Evolutionary conservation across 257 asterid species (phyloP).

Genomic region (Paulownia fortunei): DNA sequence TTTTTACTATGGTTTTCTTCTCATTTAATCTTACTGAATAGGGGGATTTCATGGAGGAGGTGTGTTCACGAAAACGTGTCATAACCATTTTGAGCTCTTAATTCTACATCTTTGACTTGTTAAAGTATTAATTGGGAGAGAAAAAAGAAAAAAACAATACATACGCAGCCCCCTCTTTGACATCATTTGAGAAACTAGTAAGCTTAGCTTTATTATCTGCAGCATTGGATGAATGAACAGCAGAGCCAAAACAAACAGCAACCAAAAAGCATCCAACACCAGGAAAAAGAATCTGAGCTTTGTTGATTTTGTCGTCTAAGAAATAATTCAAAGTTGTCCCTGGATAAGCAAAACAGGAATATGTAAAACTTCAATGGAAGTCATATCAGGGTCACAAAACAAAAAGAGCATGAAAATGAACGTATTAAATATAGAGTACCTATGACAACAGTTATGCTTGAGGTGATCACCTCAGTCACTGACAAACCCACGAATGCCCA

Average conservation of each 20-base stretch:
- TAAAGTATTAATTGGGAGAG: background rate
- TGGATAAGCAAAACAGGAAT: conserved; percentile 30
- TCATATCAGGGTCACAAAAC: background rate
- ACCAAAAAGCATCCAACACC: conserved; percentile 91
- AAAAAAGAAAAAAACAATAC: conserved; percentile 1
- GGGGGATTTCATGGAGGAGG: too few relatives aligned
- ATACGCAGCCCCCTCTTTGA: conserved; percentile 47
- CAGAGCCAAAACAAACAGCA: conserved; percentile 90
- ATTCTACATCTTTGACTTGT: too few relatives aligned
- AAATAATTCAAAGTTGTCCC: conserved; percentile 93
- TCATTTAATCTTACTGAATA: too few relatives aligned
- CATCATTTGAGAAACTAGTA: conserved; percentile 36
- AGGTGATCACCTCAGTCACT: conserved; percentile 84
- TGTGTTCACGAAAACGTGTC: too few relatives aligned
- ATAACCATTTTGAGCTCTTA: too few relatives aligned
- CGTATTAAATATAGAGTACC: conserved; percentile 48
- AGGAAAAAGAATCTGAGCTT: conserved; percentile 89
- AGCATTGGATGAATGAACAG: conserved; percentile 82
- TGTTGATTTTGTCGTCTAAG: conserved; percentile 86
- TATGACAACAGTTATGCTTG: conserved; percentile 90
- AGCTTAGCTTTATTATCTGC: conserved; percentile 81
- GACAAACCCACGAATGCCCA: conserved; percentile 96
- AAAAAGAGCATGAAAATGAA: background rate
- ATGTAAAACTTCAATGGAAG: conserved; percentile 10
- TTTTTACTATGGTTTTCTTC: background rate